phyloP scores from a whole-genome alignment of 1,284 basidiomycete genomes.

The Austroboletus novae-zelandiae region DNA sequence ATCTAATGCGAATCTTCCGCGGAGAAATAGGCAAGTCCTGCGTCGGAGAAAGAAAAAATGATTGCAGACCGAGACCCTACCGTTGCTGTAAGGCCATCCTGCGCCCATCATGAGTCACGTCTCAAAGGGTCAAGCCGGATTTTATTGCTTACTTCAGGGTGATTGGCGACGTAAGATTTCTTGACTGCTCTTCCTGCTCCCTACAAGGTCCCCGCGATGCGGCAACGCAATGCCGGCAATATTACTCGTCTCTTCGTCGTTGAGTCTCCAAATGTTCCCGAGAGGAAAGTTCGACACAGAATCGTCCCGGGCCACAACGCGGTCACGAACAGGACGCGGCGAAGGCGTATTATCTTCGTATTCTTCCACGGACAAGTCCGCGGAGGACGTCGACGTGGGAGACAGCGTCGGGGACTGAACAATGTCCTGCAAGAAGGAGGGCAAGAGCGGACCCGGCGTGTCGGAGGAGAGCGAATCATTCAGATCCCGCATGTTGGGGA shows the following conservation, averaged over 20 bases:
- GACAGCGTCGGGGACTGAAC: constrained; percentile 63
- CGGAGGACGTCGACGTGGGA: constrained; percentile 59
- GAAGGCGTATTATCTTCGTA: constrained; percentile 34
- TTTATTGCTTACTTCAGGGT: constrained; percentile 21
- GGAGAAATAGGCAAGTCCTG: constrained; percentile 8
- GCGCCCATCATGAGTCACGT: neutral
- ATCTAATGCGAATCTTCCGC: constrained; percentile 30
- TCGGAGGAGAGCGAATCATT: constrained; percentile 13
- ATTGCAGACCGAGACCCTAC: neutral
- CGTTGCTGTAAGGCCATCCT: neutral
- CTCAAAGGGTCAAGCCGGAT: neutral
- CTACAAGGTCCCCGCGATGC: constrained; percentile 29
- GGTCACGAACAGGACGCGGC: constrained; percentile 21
- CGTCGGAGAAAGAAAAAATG: neutral
- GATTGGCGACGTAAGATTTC: constrained; percentile 33
- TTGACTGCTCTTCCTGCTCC: constrained; percentile 34
- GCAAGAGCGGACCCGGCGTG: constrained; percentile 51
- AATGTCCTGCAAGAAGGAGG: constrained; percentile 71
- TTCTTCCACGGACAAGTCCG: constrained; percentile 62
- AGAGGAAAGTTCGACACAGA: constrained; percentile 36
- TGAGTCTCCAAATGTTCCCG: constrained; percentile 62
- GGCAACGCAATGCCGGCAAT: constrained; percentile 44
- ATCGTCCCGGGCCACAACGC: constrained; percentile 23
- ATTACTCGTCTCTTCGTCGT: constrained; percentile 60
- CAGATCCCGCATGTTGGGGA: constrained; percentile 26